Conservation (phyloP, 208 protist genomes). For the Acanthamoeba sp. region DNA sequence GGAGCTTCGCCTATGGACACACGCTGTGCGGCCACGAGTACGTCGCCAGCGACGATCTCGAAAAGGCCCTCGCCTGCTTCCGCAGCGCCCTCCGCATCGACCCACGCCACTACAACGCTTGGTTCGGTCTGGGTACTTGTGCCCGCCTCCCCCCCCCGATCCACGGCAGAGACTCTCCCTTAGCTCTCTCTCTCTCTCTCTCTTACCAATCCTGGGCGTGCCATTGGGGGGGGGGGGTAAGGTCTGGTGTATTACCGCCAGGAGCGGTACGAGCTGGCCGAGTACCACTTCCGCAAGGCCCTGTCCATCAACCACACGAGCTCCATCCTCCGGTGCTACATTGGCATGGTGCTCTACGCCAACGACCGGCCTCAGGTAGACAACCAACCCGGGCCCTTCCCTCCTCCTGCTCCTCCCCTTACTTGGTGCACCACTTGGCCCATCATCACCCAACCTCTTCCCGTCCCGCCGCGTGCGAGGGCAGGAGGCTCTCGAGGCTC, state of each 20-base stretch:
- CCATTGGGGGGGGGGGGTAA: constrained; percentile 91
- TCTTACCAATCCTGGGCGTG: background rate
- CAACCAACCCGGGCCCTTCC: background rate
- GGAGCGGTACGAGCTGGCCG: constrained; percentile 93
- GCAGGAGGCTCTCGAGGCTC: constrained; percentile 89
- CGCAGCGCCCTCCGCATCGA: constrained; percentile 94
- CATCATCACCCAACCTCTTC: background rate
- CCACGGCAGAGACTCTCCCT: background rate
- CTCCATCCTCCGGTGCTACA: constrained; percentile 88
- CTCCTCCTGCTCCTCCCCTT: background rate
- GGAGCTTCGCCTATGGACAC: constrained; percentile 94
- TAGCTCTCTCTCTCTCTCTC: too few species aligned
- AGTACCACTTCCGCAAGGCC: constrained; percentile 94
- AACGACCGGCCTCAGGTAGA: constrained; percentile 43
- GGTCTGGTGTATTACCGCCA: constrained; percentile 94
- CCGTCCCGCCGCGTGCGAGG: constrained; percentile 78
- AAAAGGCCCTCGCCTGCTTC: constrained; percentile 94
- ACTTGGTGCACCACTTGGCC: background rate
- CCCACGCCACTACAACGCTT: constrained; percentile 96
- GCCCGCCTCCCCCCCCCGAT: background rate
- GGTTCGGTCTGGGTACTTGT: constrained; percentile 77
- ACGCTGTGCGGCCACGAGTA: constrained; percentile 96
- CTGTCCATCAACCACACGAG: constrained; percentile 91
- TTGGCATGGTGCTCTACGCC: constrained; percentile 87
- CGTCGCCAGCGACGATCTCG: constrained; percentile 94